These are phyloP conservation scores for Lactuca sativa DNA, from an alignment of 129 eudicot genomes.

Conservation along the genomic window DNA sequence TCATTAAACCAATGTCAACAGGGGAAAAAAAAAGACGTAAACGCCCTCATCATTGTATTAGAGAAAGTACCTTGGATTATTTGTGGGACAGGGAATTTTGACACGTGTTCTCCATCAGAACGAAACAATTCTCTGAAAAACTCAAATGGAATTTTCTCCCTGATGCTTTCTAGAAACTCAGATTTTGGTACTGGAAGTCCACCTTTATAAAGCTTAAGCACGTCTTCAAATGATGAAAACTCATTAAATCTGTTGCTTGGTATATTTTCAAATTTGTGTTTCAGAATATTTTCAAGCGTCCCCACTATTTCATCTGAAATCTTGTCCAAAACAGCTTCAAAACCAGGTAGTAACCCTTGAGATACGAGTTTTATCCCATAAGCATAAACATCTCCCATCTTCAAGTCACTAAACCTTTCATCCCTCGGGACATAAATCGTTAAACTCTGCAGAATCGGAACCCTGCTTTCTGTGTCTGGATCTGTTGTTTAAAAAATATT, in stretches of 20 bases:
- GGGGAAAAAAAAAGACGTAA: not conserved
- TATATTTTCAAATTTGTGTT: slow-evolving; percentile 44
- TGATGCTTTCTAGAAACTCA: slow-evolving; percentile 39
- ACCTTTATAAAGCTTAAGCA: slow-evolving; percentile 58
- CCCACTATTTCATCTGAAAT: slow-evolving; percentile 42
- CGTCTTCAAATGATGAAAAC: slow-evolving; percentile 68
- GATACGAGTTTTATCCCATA: slow-evolving; percentile 42
- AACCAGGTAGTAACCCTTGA: slow-evolving; percentile 42
- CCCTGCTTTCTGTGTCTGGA: slow-evolving; percentile 49
- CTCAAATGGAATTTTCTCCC: slow-evolving; percentile 55
- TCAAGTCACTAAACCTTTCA: slow-evolving; percentile 48
- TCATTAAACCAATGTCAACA: not conserved
- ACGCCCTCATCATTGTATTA: not conserved
- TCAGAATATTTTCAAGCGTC: slow-evolving; percentile 24
- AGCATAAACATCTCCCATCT: slow-evolving; percentile 44
- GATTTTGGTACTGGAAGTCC: slow-evolving; percentile 40
- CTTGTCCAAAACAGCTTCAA: slow-evolving; percentile 40
- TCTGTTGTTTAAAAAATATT: slow-evolving; percentile 23
- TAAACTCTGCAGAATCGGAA: slow-evolving; percentile 41
- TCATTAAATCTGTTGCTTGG: slow-evolving; percentile 52
- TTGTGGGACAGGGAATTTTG: slow-evolving; percentile 75
- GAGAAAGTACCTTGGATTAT: slow-evolving; percentile 62
- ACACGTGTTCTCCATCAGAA: slow-evolving; percentile 56
- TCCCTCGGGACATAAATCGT: slow-evolving; percentile 54
- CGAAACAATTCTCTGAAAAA: slow-evolving; percentile 59